phyloP scores from a whole-genome alignment of 768 basidiomycete genomes.

The Trametes cubensis region DNA sequence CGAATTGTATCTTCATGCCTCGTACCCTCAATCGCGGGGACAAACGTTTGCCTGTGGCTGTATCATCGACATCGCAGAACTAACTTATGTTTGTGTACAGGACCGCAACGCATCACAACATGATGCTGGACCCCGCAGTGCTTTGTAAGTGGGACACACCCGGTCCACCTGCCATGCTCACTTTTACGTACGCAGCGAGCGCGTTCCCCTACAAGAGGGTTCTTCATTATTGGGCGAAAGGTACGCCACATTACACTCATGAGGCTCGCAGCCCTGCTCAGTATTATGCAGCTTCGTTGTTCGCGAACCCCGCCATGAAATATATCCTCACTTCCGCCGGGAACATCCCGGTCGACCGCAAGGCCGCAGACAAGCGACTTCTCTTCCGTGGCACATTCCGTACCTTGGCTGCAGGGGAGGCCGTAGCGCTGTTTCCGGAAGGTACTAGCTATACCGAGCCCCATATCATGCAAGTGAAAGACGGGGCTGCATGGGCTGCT shows the following conservation, averaged over 20 bases:
- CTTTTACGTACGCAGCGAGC: constrained; percentile 47
- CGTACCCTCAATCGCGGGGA: too few relatives aligned
- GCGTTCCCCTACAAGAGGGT: constrained; percentile 81
- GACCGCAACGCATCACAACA: constrained; percentile 89
- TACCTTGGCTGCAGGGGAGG: constrained; percentile 74
- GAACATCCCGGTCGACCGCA: constrained; percentile 97
- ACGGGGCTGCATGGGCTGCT: constrained; percentile 94
- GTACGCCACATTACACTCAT: constrained; percentile 40
- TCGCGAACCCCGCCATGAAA: constrained; percentile 72
- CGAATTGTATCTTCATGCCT: neutral
- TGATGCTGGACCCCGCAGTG: constrained; percentile 88
- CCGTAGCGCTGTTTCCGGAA: constrained; percentile 93
- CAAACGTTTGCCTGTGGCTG: too few relatives aligned
- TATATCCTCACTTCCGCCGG: constrained; percentile 85
- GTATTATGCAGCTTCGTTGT: constrained; percentile 63
- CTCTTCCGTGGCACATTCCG: constrained; percentile 91
- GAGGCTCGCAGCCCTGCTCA: constrained; percentile 3
- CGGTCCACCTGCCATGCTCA: neutral
- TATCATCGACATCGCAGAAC: neutral
- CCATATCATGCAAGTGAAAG: constrained; percentile 88
- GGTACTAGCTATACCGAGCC: constrained; percentile 94
- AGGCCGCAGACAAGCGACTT: constrained; percentile 86
- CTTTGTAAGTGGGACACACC: constrained; percentile 58
- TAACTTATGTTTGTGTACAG: constrained; percentile 40
- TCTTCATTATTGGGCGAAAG: constrained; percentile 95